phyloP scores from a whole-genome alignment of 2,329 filamentous ascomycete genomes.

The Arthrobotrys iridis region DNA sequence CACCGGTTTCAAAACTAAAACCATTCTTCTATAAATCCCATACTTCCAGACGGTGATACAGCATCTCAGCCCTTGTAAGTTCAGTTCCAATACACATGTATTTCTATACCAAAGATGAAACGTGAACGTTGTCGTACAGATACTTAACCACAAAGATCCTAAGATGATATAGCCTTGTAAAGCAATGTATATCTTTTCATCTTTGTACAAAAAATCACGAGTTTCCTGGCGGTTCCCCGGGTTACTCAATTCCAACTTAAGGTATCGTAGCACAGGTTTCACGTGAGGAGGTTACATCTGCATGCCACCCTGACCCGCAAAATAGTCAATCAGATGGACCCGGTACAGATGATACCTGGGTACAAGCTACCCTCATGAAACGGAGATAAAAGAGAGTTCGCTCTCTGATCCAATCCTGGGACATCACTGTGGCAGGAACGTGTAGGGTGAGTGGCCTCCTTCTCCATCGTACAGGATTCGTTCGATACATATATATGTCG shows the following conservation, averaged over 20 bases:
- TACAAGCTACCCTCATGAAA: not conserved
- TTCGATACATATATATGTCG: not conserved
- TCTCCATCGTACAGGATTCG: not conserved
- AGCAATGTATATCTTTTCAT: not conserved
- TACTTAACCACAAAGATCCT: not conserved
- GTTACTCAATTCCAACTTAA: not conserved
- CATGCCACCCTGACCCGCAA: not conserved
- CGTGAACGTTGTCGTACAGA: conserved; percentile 3
- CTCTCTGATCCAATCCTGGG: not conserved
- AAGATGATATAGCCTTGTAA: not conserved
- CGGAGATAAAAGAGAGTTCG: not conserved
- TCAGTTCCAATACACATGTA: not conserved
- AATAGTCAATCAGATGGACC: not conserved
- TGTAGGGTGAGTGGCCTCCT: not conserved
- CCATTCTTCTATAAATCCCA: not conserved
- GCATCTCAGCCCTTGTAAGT: not conserved
- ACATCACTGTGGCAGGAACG: not conserved
- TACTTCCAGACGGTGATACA: not conserved
- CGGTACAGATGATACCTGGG: not conserved
- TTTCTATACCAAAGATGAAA: conserved; percentile 32
- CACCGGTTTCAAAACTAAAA: not conserved
- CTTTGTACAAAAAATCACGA: not conserved
- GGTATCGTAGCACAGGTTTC: not conserved
- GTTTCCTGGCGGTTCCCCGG: conserved; percentile 6
- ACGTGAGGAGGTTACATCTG: not conserved